Evolutionary conservation across 1,139 yeast species (phyloP), one percentile per base, ranked within the genome.

Genomic region (Pichia sp.): DNA sequence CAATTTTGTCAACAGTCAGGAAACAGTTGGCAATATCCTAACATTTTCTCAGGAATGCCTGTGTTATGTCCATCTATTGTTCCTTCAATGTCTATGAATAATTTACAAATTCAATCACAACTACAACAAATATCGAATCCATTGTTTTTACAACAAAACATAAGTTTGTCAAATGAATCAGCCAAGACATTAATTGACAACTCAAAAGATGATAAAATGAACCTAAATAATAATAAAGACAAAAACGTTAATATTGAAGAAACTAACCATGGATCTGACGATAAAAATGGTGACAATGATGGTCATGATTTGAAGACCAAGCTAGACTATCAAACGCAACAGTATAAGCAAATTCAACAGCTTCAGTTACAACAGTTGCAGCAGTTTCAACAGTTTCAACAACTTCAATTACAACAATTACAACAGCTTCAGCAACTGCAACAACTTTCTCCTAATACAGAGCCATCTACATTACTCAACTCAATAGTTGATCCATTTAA

Each of bases 351-450:
- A 43, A 10, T 33, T n/a, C 46, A 31, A n/a, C 36, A 33, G 36
- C 38, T 34, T n/a, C 38, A 34, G 10, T 18, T 34, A 34, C 19
- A 34, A 34, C 49, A 47, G 14, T n/a, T 44, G 13, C 51, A 45
- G 25, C 46, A 46, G 38, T 34, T 34, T 34, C 38, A 34, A 1
- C 38, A 34, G 13, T 30, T 39, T n/a, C 50, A 45, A 16, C 54
- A 52, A 31, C 39, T 53, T 16, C 55, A 55, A 48, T 31, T 53
- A 29, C 48, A 34, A 39, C 44, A 48, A 25, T 11, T 44, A 28
- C 47, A 45, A 36, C 47, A 45, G 14, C 19, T 51, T 18, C 56
- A 54, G 29, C 56, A 48, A 36, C 41, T 19, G 16, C 38, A 34
- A 19, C 41, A 36, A 41, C 3, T 29, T 27, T 49, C 46, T n/a